A percentile compares a stretch with the other conserved stretches of the same genome.
phyloP scores from a whole-genome alignment of 208 protist species.

The Leishmania martiniquensis region DNA sequence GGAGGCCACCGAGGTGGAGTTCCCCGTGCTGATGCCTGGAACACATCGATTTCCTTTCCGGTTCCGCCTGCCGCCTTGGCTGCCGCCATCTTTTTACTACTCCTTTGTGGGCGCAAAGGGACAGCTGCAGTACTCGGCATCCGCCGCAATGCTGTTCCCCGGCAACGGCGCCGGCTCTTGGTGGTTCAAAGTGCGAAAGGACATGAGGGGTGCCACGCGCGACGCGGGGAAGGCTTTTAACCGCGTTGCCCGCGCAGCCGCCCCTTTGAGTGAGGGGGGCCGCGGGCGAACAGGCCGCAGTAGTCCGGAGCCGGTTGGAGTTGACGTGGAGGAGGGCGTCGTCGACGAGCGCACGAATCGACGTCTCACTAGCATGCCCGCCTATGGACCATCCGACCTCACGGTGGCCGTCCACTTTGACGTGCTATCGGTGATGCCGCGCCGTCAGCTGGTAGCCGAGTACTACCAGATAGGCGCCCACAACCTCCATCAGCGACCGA shows the following conservation, averaged over 20 bases:
- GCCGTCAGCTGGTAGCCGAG: constrained; percentile 51
- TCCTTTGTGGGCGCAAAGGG: constrained; percentile 36
- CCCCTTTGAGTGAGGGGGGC: not conserved
- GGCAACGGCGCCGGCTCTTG: constrained; percentile 31
- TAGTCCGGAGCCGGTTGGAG: not conserved
- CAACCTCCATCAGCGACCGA: constrained; percentile 26
- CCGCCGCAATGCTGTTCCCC: constrained; percentile 42
- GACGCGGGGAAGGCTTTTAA: constrained; percentile 13
- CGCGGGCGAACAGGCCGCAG: not conserved
- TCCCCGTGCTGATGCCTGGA: constrained; percentile 45
- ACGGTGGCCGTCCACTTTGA: constrained; percentile 32
- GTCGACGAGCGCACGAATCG: constrained; percentile 20
- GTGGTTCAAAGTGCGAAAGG: constrained; percentile 12
- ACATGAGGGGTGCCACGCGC: not conserved
- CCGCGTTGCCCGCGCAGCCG: not conserved
- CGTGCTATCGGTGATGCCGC: constrained; percentile 58
- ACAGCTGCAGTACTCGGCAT: constrained; percentile 45
- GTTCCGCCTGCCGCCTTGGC: constrained; percentile 64
- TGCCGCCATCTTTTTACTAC: constrained; percentile 74
- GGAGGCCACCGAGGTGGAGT: constrained; percentile 16
- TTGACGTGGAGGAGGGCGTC: constrained; percentile 15
- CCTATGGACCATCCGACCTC: constrained; percentile 28
- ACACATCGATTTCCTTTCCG: constrained; percentile 59
- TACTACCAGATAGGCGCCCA: constrained; percentile 45
- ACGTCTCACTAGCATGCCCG: constrained; percentile 15